Percentiles rank a stretch among this genome's conserved stretches.
Evolutionary conservation across 805 yeast genomes (phyloP).

Genomic region (Brettanomyces naardenensis): DNA sequence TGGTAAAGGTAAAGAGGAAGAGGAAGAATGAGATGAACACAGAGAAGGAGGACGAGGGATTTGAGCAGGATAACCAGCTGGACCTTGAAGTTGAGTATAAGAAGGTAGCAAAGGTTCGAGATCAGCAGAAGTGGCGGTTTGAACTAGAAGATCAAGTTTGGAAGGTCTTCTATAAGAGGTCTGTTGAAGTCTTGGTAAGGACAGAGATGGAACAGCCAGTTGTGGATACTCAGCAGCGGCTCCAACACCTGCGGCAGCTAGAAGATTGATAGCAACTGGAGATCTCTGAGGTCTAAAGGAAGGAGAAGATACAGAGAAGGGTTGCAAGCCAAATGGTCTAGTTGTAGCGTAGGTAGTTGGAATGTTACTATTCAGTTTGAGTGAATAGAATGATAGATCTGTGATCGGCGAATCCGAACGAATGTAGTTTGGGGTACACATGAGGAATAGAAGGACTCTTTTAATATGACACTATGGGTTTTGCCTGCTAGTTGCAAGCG

Average conservation of each 20-base stretch:
- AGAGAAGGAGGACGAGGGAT: conserved; percentile 4
- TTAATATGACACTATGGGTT: no score
- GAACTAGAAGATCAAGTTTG: conserved; percentile 23
- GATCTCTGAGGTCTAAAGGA: background rate
- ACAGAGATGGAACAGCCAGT: background rate
- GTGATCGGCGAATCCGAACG: conserved; percentile 20
- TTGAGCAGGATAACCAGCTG: conserved; percentile 1
- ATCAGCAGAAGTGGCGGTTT: conserved; percentile 21
- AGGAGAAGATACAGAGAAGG: background rate
- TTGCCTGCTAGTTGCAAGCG: no score
- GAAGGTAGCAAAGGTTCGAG: conserved; percentile 6
- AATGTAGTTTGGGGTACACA: conserved; percentile 21
- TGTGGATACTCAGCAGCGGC: background rate
- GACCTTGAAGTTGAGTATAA: background rate
- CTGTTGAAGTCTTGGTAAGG: background rate
- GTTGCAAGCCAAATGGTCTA: conserved; percentile 5
- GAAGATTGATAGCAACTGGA: background rate
- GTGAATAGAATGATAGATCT: conserved; percentile 25
- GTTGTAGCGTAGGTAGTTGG: conserved; percentile 11
- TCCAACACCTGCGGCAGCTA: background rate
- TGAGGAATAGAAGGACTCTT: conserved; percentile 3
- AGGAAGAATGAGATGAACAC: conserved; percentile 6
- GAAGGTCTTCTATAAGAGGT: conserved; percentile 7
- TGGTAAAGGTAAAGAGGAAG: conserved; percentile 3
- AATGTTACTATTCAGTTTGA: conserved; percentile 21